Conservation (phyloP, 495 filamentous ascomycete genomes). For the Rhypophila decipiens region DNA sequence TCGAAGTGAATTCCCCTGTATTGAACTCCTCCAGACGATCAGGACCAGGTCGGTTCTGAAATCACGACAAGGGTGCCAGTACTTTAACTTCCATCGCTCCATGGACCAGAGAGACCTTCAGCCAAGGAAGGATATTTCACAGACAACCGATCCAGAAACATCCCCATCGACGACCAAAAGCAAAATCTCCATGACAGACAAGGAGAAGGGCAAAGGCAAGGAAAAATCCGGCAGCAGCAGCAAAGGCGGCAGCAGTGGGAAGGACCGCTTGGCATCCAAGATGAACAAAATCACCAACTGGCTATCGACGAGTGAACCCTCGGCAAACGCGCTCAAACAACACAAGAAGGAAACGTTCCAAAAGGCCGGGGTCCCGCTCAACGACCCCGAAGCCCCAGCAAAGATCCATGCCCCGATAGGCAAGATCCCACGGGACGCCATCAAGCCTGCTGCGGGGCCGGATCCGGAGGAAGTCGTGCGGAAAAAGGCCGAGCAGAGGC, state of each 20-base stretch:
- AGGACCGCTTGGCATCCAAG: conserved; percentile 3
- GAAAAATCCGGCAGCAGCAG: too few species aligned
- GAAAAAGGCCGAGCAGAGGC: conserved; percentile 18
- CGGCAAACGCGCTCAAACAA: conserved; percentile 30
- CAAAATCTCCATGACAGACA: neutral
- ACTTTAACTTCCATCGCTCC: too few species aligned
- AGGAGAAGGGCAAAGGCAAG: neutral
- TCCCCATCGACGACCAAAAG: neutral
- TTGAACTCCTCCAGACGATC: too few species aligned
- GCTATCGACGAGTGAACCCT: conserved; percentile 36
- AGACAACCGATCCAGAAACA: neutral
- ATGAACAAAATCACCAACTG: conserved; percentile 34
- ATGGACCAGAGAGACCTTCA: neutral
- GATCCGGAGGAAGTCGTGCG: conserved; percentile 27
- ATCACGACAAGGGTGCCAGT: too few species aligned
- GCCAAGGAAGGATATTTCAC: neutral
- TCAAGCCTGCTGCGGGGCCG: conserved; percentile 22
- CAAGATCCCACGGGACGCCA: conserved; percentile 28
- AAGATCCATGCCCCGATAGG: conserved; percentile 32
- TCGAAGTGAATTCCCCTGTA: too few species aligned
- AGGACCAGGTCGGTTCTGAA: too few species aligned
- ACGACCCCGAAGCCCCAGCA: conserved; percentile 20
- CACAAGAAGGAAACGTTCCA: conserved; percentile 31
- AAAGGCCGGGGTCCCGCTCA: conserved; percentile 25
- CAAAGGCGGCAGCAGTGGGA: too few species aligned